Evolutionary conservation across 2,329 filamentous ascomycete species (phyloP).

Genomic region (Colletotrichum liriopes): DNA sequence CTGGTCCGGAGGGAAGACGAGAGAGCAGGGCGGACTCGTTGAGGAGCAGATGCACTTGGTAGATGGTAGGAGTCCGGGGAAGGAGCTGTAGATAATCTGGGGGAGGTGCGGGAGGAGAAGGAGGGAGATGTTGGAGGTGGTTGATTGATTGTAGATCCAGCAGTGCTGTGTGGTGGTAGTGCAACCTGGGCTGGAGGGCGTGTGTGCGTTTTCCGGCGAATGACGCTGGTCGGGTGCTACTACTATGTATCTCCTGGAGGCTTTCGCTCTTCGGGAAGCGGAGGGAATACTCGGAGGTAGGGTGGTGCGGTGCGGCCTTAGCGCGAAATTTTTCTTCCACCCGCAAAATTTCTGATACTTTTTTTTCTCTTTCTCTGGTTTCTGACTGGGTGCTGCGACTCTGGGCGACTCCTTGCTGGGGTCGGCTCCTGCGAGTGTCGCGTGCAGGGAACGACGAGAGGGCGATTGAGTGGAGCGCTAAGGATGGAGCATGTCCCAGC

Average conservation of each 20-base stretch:
- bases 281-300: slow-evolving; percentile 40
- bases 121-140: slow-evolving; percentile 17
- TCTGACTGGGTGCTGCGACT: slow-evolving; percentile 25
- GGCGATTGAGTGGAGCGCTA: slow-evolving; percentile 19
- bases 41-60: slow-evolving; percentile 30
- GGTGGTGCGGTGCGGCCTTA: slow-evolving; percentile 35
- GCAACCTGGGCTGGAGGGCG: background rate
- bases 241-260: slow-evolving; percentile 19
- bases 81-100: slow-evolving; percentile 18
- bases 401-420: slow-evolving; percentile 22
- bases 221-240: slow-evolving; percentile 42
- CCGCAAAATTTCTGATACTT: slow-evolving; percentile 39
- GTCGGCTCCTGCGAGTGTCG: slow-evolving; percentile 31
- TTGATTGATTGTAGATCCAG: slow-evolving; percentile 21
- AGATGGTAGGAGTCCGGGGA: slow-evolving; percentile 33
- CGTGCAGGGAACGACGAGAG: slow-evolving; percentile 26
- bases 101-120: slow-evolving; percentile 19
- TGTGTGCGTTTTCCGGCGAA: slow-evolving; percentile 35
- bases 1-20: background rate
- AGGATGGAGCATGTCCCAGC: slow-evolving; percentile 13
- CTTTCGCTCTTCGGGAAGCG: slow-evolving; percentile 21
- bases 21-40: slow-evolving; percentile 29
- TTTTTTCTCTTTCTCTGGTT: slow-evolving; percentile 7
- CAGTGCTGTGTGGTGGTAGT: slow-evolving; percentile 23
- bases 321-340: slow-evolving; percentile 38